Base-by-base conservation (phyloP, 768 basidiomycete species). In the Termitomyces eurrhizus region DNA sequence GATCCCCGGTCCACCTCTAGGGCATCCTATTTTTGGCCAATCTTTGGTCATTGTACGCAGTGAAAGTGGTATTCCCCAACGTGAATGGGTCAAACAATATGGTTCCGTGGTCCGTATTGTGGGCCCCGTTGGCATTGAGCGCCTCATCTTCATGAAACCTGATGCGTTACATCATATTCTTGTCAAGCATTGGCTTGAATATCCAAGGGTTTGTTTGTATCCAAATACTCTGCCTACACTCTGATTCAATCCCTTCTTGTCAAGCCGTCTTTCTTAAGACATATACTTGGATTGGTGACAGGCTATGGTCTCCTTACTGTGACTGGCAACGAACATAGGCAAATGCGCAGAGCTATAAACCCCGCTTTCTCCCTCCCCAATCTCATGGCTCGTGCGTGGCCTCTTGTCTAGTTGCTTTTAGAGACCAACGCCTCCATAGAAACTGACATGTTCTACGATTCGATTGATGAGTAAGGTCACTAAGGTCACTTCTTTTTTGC, bases 321-420 rank as follows among this genome's bases (percentile, higher is more conserved):
- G 9, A 82, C 80, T 0, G 80, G 82, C 7, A 70, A 78, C 36
- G 79, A 78, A 37, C 81, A 82, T 62, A 79, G 73, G 62, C 75
- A 74, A 58, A 80, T 83, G 78, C 77, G 80, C 48, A 80, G 75
- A 64, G 73, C 76, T 0, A 81, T 83, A 75, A 82, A 80, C 54
- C 80, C 82, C 0, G 82, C 82, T 0, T 82, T 83, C 62, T 80
- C 81, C 0, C 72, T 82, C 24, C 71, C 74, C 0, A 81, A 74
- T 60, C 70, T 79, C 26, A 72, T 69, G 64, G 69, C 74, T 45
- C 75, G 75, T 77, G 60, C 42, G 75, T 69, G 26, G 39, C 29
- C 6, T 6, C 41, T 37, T 13, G 16, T 58, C 29, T 39, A 21
- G 14, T 29, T 39, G 4, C 35, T 39, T 39, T 36, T 50, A 3